Evolutionary conservation across 163 green algal genomes (phyloP).

Genomic region (Volvox carteri): DNA sequence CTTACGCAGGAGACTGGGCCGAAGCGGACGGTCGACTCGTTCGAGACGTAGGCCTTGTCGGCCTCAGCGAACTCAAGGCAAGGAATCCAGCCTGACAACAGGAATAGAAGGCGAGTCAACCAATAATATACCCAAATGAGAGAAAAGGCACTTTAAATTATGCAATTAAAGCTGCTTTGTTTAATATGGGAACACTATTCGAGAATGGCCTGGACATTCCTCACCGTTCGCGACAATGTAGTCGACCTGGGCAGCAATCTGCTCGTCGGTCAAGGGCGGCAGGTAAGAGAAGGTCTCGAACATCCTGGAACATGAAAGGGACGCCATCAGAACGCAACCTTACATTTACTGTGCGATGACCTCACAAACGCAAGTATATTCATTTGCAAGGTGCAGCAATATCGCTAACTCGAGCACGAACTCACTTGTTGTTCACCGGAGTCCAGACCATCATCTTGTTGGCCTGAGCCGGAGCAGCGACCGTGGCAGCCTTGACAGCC

Average conservation of each 20-base stretch:
- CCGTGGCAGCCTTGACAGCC: constrained; percentile 51
- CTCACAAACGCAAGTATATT: too few species aligned
- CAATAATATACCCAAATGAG: background rate
- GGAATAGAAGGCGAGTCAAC: background rate
- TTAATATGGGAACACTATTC: too few species aligned
- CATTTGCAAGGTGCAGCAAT: too few species aligned
- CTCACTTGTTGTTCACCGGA: constrained; percentile 86
- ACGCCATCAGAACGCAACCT: too few species aligned
- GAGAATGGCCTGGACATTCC: too few species aligned
- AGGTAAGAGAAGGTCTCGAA: constrained; percentile 99
- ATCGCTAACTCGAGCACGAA: too few species aligned
- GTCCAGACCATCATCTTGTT: constrained; percentile 82
- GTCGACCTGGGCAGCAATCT: constrained; percentile 95
- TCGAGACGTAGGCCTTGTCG: constrained; percentile 82
- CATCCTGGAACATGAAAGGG: background rate
- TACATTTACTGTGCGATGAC: too few species aligned
- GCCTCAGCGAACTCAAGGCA: constrained; percentile 94
- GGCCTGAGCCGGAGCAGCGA: constrained; percentile 63
- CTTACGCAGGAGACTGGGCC: constrained; percentile 41
- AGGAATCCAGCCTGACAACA: constrained; percentile 69
- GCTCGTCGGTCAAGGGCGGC: constrained; percentile 89
- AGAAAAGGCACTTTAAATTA: too few species aligned
- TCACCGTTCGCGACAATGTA: constrained; percentile 94
- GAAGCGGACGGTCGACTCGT: constrained; percentile 71
- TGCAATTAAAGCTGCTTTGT: too few species aligned